These are phyloP conservation scores for Saccharomycopsis amapae DNA, from an alignment of 805 yeast genomes.

Conservation along the genomic window DNA sequence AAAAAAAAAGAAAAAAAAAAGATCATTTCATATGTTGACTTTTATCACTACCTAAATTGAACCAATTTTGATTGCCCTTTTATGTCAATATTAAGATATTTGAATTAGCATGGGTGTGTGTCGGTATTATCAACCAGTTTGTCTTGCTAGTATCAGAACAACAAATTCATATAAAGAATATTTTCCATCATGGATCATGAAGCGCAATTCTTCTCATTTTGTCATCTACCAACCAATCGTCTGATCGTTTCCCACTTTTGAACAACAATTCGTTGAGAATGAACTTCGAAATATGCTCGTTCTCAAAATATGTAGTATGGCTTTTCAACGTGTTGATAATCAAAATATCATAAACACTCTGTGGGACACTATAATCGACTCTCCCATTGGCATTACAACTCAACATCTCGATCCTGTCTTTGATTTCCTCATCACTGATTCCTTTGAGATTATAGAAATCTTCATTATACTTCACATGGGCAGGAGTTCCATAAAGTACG, in stretches of 20 bases:
- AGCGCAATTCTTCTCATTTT: not conserved
- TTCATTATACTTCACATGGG: constrained; percentile 3
- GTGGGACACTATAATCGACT: constrained; percentile 73
- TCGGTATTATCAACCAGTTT: too few relatives aligned
- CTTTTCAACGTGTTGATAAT: constrained; percentile 77
- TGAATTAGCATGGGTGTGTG: too few relatives aligned
- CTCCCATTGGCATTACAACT: constrained; percentile 65
- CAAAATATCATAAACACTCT: constrained; percentile 73
- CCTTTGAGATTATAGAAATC: not conserved
- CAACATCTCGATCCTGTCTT: constrained; percentile 32
- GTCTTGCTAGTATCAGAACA: too few relatives aligned
- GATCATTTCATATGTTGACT: too few relatives aligned
- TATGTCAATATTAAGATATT: too few relatives aligned
- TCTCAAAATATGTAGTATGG: constrained; percentile 84
- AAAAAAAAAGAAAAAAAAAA: too few relatives aligned
- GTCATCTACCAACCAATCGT: constrained; percentile 3
- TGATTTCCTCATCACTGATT: constrained; percentile 24
- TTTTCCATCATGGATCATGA: too few relatives aligned
- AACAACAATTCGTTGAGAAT: constrained; percentile 50
- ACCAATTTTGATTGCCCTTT: too few relatives aligned
- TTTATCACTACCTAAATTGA: too few relatives aligned
- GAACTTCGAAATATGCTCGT: constrained; percentile 75
- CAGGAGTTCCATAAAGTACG: not conserved
- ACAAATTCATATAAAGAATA: too few relatives aligned
- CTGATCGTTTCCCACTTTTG: constrained; percentile 21